Evolutionary conservation across 2,329 filamentous ascomycete species (phyloP), one percentile per base, ranked within the genome.

Genomic region (Colletotrichum sidae): DNA sequence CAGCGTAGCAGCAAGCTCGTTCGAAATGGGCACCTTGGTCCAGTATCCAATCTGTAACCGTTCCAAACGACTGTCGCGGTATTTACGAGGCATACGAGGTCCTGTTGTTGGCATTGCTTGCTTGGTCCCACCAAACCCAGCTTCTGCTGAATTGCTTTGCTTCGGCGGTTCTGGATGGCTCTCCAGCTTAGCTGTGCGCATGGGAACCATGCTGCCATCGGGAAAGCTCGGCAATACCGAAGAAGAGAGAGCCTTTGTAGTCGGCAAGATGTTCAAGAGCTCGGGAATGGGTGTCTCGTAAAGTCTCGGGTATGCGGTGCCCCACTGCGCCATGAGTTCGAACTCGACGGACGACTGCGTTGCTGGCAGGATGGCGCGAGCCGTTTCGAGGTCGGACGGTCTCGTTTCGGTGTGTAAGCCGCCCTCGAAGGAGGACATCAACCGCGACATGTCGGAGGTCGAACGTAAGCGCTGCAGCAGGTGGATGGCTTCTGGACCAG

Each of bases 21-120:
- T 70, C 0, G 69, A 56, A 6, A 79, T 68, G 12, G 64, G 47
- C 8, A 78, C 70, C 17, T 74, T 62, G 13, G 79, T 77, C 79
- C 79, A 77, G 60, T 72, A 69, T 11, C 55, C 38, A 38, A 80
- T 75, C 2, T 74, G 53, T 3, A 78, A 63, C 3, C 69, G 35
- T 11, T 55, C 52, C 2, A 79, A 68, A 11, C 73, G 73, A 33
- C 71, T 49, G 47, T 76, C 75, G 55, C 71, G 25, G 45, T 17
- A 47, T 17, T 47, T 12, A 12, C 12, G 8, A 44, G 41, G 41
- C 12, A 12, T 44, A n/a, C 41, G 41, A 10, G 41, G 41, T 44
- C 41, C 41, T 44, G 41, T 44, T 11, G 15, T 44, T 12, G 6
- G 41, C 12, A 11, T n/a, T 44, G 11, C 12, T n/a, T 44, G 41